Conservation (phyloP, 2,329 filamentous ascomycete genomes). For the Ophiostoma ips region DNA sequence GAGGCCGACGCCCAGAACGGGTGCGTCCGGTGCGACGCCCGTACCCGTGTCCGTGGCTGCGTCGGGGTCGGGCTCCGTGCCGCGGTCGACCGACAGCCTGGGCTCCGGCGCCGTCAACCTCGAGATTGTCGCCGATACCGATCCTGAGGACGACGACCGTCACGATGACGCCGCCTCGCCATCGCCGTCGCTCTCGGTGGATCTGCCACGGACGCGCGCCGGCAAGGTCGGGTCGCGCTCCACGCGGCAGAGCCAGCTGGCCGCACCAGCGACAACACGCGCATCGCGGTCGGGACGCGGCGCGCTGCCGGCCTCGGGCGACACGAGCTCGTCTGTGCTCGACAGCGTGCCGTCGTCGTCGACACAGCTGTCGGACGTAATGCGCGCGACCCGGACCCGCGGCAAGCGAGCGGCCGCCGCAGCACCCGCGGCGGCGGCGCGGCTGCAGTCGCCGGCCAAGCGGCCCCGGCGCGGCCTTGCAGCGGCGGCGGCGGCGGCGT, state of each 20-base stretch:
- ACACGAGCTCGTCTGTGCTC: constrained; percentile 3
- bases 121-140: constrained; percentile 9
- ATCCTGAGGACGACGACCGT: constrained; percentile 8
- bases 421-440: constrained; percentile 6
- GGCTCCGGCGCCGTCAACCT: constrained; percentile 1
- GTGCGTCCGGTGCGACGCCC: not conserved
- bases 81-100: not conserved
- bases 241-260: constrained; percentile 14
- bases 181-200: constrained; percentile 12
- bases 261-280: constrained; percentile 13
- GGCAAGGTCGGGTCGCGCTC: constrained; percentile 21
- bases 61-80: not conserved
- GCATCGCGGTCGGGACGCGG: not conserved
- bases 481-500: not conserved
- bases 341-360: constrained; percentile 10
- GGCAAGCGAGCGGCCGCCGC: constrained; percentile 17
- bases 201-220: constrained; percentile 19
- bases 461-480: not conserved
- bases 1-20: not conserved
- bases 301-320: not conserved
- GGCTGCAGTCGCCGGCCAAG: constrained; percentile 6
- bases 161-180: not conserved
- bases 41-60: not conserved
- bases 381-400: constrained; percentile 22
- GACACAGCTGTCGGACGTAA: constrained; percentile 17